A percentile compares a stretch with the other conserved stretches of the same genome.
phyloP scores from a whole-genome alignment of 1,284 basidiomycete species.

The Naganishia liquefaciens region DNA sequence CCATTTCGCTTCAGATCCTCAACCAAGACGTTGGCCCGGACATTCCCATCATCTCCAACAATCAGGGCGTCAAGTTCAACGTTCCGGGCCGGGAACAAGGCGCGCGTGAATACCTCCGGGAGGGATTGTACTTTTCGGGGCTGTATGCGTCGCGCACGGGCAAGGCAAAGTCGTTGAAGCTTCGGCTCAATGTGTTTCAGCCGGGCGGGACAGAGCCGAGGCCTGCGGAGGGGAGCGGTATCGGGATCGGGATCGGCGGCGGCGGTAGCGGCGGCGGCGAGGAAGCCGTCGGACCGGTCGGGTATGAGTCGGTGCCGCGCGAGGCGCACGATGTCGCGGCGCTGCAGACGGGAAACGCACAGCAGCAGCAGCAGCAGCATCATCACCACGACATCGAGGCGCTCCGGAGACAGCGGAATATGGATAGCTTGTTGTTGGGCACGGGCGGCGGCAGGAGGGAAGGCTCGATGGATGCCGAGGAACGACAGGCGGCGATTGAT shows the following conservation, averaged over 20 bases:
- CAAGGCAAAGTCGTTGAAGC: conserved; percentile 31
- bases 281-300: neutral
- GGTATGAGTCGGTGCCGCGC: neutral
- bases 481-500: conserved; percentile 23
- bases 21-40: conserved; percentile 33
- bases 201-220: conserved; percentile 34
- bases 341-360: conserved; percentile 4
- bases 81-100: conserved; percentile 28
- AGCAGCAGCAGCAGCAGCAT: too few species aligned
- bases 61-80: conserved; percentile 34
- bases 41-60: conserved; percentile 33
- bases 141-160: conserved; percentile 33
- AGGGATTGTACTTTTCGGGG: conserved; percentile 33
- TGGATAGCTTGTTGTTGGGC: conserved; percentile 2
- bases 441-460: neutral
- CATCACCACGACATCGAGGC: conserved; percentile 15
- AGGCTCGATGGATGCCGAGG: conserved; percentile 13
- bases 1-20: conserved; percentile 29
- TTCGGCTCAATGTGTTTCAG: conserved; percentile 32
- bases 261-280: too few species aligned
- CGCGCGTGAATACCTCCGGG: conserved; percentile 31
- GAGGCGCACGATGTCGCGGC: neutral
- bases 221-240: neutral
- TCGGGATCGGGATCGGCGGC: too few species aligned
- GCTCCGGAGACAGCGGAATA: conserved; percentile 10